phyloP scores from a whole-genome alignment of 495 filamentous ascomycete species.

The Zalerion maritima region DNA sequence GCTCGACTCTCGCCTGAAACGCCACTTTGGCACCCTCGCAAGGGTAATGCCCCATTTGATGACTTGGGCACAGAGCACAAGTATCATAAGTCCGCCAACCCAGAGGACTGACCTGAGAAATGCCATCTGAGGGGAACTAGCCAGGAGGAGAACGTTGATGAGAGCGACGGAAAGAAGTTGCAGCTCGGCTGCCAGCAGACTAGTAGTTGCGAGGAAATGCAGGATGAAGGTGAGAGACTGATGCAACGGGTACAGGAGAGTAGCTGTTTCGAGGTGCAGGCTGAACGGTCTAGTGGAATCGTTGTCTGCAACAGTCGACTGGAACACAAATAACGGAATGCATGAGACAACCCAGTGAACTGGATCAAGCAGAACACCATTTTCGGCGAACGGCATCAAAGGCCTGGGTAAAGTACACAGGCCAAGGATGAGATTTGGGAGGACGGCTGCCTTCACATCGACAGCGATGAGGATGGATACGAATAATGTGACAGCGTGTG shows the following conservation, averaged over 20 bases:
- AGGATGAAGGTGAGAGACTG: constrained; percentile 61
- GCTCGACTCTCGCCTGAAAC: constrained; percentile 45
- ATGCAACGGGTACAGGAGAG: constrained; percentile 72
- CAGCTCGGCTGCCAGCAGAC: constrained; percentile 70
- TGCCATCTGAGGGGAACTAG: constrained; percentile 65
- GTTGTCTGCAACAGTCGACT: constrained; percentile 1
- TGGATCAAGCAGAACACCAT: too few relatives aligned
- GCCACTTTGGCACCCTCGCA: constrained; percentile 81
- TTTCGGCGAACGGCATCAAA: constrained; percentile 51
- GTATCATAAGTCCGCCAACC: constrained; percentile 68
- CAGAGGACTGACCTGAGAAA: constrained; percentile 76
- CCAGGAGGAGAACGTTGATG: constrained; percentile 68
- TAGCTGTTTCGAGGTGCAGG: constrained; percentile 44
- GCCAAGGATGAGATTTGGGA: constrained; percentile 69
- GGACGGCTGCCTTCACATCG: constrained; percentile 37
- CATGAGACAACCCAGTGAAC: constrained; percentile 62
- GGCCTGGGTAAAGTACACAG: constrained; percentile 61
- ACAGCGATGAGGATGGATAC: constrained; percentile 64
- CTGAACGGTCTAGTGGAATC: constrained; percentile 9
- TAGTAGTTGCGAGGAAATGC: constrained; percentile 71
- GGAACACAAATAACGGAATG: constrained; percentile 35
- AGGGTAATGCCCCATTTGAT: constrained; percentile 78
- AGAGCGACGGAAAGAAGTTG: constrained; percentile 71
- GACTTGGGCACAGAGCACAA: constrained; percentile 56
- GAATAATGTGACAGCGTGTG: constrained; percentile 56